A percentile compares a stretch with the other conserved stretches of the same genome.
These are phyloP conservation scores for Macroventuria anomochaeta DNA, from an alignment of 2,329 filamentous ascomycete genomes.

Conservation along the genomic window DNA sequence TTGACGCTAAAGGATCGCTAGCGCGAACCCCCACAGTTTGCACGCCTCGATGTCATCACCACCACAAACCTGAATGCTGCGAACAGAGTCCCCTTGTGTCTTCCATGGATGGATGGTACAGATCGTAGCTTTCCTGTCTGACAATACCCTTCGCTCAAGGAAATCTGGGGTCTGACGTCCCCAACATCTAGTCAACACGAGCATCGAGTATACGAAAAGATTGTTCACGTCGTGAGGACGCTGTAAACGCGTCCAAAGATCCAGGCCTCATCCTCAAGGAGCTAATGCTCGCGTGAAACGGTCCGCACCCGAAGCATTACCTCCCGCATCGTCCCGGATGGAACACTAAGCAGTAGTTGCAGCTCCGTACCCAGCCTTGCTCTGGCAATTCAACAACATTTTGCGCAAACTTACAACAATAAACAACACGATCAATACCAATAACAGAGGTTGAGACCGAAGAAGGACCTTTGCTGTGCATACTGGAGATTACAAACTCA, in stretches of 20 bases:
- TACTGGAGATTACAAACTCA: no score
- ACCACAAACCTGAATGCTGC: not conserved
- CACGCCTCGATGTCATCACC: not conserved
- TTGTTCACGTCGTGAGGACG: no score
- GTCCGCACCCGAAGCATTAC: not conserved
- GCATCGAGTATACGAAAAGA: no score
- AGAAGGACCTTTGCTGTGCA: not conserved
- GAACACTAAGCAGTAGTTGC: conserved; percentile 4
- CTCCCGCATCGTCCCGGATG: not conserved
- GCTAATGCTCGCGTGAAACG: not conserved
- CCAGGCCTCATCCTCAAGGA: not conserved
- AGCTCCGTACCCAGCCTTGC: not conserved
- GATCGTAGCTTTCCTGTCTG: not conserved
- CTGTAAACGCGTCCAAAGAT: not conserved
- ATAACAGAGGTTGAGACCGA: not conserved
- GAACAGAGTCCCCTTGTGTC: not conserved
- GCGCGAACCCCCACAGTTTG: not conserved
- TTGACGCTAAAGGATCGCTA: not conserved
- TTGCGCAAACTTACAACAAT: not conserved
- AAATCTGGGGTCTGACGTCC: not conserved
- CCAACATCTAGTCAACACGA: not conserved
- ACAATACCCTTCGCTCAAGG: not conserved
- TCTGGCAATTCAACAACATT: not conserved
- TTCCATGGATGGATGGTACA: not conserved
- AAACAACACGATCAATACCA: not conserved